Conservation (phyloP, 176 grass and related monocot species). For the Rhynchospora tenuis region DNA sequence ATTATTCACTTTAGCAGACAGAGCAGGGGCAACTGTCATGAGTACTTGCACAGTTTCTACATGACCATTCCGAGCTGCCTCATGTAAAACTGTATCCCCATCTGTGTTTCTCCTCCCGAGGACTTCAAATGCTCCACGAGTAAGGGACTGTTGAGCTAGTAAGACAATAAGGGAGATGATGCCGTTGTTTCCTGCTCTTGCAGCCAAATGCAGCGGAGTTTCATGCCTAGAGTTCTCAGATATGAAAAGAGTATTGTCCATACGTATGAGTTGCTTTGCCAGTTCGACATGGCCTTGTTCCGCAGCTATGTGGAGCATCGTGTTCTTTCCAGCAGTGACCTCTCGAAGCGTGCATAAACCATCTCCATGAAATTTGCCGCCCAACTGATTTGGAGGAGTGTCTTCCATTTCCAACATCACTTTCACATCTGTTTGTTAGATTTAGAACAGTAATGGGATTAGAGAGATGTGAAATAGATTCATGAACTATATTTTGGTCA, state of each 20-base stretch:
- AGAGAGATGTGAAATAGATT: neutral
- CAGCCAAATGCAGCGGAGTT: constrained; percentile 39
- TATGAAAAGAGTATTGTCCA: neutral
- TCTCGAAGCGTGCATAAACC: constrained; percentile 5
- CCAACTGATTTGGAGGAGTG: neutral
- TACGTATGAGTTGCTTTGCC: neutral
- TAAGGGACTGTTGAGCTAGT: neutral
- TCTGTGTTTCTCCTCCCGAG: neutral
- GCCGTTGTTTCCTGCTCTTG: neutral
- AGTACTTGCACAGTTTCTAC: neutral
- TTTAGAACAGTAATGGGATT: neutral
- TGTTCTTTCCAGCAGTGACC: constrained; percentile 25
- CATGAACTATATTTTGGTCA: neutral
- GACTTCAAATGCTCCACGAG: neutral
- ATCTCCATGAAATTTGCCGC: neutral
- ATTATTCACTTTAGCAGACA: neutral
- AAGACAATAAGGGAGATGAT: neutral
- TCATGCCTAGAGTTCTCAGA: neutral
- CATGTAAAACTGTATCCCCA: neutral
- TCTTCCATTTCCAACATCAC: neutral
- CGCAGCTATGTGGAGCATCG: constrained; percentile 40
- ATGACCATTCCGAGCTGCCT: neutral
- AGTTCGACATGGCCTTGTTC: constrained; percentile 15
- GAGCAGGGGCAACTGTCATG: neutral
- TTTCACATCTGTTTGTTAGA: neutral